phyloP scores from a whole-genome alignment of 2,329 filamentous ascomycete genomes.

The Penicillium frequentans region DNA sequence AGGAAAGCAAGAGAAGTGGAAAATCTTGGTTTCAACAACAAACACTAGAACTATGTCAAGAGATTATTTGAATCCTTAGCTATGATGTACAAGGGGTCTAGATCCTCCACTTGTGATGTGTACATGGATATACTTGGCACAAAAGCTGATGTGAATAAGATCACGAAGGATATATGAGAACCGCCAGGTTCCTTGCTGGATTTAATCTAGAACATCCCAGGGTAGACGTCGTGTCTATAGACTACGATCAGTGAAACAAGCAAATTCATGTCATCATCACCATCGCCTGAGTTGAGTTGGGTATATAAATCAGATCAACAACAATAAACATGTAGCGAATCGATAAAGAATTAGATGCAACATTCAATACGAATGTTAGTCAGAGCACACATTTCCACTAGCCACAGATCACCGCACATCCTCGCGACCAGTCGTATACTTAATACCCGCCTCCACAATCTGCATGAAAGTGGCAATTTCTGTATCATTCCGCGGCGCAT shows the following conservation, averaged over 20 bases:
- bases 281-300: not conserved
- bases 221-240: no score
- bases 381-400: not conserved
- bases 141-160: no score
- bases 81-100: no score
- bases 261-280: not conserved
- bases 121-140: no score
- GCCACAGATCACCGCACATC: conserved; percentile 15
- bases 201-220: no score
- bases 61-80: no score
- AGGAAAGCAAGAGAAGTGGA: no score
- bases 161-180: no score
- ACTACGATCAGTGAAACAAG: not conserved
- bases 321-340: not conserved
- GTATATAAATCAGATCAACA: not conserved
- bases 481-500: conserved; percentile 34
- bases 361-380: not conserved
- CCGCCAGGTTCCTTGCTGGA: no score
- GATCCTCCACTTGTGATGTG: no score
- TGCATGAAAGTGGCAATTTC: conserved; percentile 32
- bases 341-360: not conserved
- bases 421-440: conserved; percentile 30
- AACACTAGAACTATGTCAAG: no score
- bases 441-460: conserved; percentile 33
- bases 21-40: no score